phyloP scores from a whole-genome alignment of 2,329 filamentous ascomycete genomes.

The Phyllosticta ampelicida region DNA sequence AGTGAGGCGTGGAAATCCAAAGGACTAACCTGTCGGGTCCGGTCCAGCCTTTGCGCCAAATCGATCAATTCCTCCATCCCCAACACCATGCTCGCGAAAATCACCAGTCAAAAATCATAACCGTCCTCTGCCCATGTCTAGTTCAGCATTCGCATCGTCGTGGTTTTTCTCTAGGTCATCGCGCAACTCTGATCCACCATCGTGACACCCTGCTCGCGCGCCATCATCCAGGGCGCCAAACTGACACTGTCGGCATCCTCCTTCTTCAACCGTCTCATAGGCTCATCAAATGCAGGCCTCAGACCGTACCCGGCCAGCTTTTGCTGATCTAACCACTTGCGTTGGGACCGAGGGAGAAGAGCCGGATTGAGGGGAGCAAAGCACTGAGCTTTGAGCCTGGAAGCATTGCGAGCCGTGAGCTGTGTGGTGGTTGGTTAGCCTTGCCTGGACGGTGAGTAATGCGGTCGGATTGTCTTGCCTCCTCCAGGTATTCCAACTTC shows the following conservation, averaged over 20 bases:
- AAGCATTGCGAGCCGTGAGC: neutral
- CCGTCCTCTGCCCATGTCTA: neutral
- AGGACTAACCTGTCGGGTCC: neutral
- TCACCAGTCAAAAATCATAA: neutral
- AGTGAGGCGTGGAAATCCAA: neutral
- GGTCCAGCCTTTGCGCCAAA: neutral
- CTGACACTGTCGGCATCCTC: neutral
- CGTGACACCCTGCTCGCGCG: neutral
- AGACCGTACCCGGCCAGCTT: neutral
- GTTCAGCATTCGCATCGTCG: neutral
- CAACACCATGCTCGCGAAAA: neutral
- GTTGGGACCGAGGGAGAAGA: neutral
- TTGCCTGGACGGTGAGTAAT: neutral
- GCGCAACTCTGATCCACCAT: neutral
- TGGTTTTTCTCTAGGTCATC: neutral
- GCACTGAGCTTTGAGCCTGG: neutral
- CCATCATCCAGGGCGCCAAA: neutral
- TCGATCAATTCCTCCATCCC: neutral
- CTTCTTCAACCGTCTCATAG: neutral
- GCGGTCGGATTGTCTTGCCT: neutral
- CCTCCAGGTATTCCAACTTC: neutral
- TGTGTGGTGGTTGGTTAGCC: neutral
- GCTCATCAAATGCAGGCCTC: neutral
- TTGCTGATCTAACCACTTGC: neutral
- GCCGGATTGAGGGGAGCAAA: neutral